Conservation (phyloP, 176 grass and related monocot genomes). For the Pontederia crassipes region DNA sequence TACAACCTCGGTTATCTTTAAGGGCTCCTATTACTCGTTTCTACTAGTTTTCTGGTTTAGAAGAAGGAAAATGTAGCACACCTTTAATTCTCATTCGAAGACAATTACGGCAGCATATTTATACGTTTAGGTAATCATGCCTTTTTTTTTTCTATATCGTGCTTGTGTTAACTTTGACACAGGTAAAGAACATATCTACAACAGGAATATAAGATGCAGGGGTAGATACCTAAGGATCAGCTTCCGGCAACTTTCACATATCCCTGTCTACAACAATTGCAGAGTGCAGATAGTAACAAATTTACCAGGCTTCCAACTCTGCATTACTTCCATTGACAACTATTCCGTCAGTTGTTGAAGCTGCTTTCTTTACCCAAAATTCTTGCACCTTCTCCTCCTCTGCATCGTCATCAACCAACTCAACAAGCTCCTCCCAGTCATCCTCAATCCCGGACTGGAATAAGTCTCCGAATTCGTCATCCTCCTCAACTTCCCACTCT, state of each 20-base stretch:
- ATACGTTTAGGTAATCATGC: too few species aligned
- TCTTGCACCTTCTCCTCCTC: slow-evolving; percentile 38
- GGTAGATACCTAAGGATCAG: neutral
- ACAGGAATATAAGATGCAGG: too few species aligned
- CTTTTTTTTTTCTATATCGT: too few species aligned
- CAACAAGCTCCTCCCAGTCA: slow-evolving; percentile 49
- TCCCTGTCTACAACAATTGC: neutral
- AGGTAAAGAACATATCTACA: too few species aligned
- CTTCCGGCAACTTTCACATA: neutral
- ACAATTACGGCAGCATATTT: too few species aligned
- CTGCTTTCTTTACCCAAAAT: slow-evolving; percentile 79
- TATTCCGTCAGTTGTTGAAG: neutral
- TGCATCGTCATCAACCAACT: slow-evolving; percentile 20
- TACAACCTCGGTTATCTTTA: too few species aligned
- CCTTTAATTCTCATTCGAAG: too few species aligned
- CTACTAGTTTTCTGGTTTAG: too few species aligned
- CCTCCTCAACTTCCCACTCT: slow-evolving; percentile 25
- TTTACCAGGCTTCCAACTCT: slow-evolving; percentile 64
- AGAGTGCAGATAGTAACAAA: neutral
- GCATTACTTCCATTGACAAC: slow-evolving; percentile 33
- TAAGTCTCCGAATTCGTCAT: slow-evolving; percentile 48
- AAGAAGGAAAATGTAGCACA: too few species aligned
- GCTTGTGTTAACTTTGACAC: too few species aligned
- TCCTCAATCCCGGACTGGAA: slow-evolving; percentile 41
- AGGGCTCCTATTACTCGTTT: too few species aligned